phyloP scores from a whole-genome alignment of 495 filamentous ascomycete genomes.

The Lepraria neglecta region DNA sequence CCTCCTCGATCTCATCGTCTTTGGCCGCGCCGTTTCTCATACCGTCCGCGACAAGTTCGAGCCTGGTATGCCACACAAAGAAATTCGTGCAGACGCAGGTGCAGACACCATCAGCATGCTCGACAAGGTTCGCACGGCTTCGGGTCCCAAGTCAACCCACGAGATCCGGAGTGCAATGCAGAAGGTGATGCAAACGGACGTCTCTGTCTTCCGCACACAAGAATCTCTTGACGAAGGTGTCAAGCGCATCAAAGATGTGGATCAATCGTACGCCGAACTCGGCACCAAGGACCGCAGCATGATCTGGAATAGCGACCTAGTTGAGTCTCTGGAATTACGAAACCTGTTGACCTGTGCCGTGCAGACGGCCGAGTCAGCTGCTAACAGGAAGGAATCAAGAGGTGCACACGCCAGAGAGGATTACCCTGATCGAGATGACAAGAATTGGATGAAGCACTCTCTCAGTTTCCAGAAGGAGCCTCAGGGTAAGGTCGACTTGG shows the following conservation, averaged over 20 bases:
- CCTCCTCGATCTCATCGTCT: conserved; percentile 92
- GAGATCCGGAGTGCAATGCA: conserved; percentile 92
- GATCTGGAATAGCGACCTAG: conserved; percentile 98
- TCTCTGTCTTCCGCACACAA: conserved; percentile 95
- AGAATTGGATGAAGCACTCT: conserved; percentile 98
- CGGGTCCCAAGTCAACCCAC: conserved; percentile 76
- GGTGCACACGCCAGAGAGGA: conserved; percentile 95
- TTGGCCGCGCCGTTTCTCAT: conserved; percentile 93
- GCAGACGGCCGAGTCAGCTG: conserved; percentile 82
- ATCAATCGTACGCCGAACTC: conserved; percentile 70
- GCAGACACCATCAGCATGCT: conserved; percentile 78
- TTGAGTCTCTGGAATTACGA: conserved; percentile 88
- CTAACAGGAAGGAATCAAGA: conserved; percentile 87
- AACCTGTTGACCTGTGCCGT: conserved; percentile 94
- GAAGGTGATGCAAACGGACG: conserved; percentile 95
- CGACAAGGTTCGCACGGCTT: conserved; percentile 74
- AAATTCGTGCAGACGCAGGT: conserved; percentile 75
- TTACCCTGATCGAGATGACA: conserved; percentile 85
- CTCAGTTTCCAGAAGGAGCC: conserved; percentile 87
- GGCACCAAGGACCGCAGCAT: conserved; percentile 96
- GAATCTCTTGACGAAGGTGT: conserved; percentile 84
- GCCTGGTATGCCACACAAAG: conserved; percentile 68
- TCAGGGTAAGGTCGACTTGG: conserved; percentile 69
- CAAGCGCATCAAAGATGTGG: conserved; percentile 68
- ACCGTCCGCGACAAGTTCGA: conserved; percentile 86